These are phyloP conservation scores for Taiozyma sp. DNA, from an alignment of 1,139 yeast species.

Conservation along the genomic window DNA sequence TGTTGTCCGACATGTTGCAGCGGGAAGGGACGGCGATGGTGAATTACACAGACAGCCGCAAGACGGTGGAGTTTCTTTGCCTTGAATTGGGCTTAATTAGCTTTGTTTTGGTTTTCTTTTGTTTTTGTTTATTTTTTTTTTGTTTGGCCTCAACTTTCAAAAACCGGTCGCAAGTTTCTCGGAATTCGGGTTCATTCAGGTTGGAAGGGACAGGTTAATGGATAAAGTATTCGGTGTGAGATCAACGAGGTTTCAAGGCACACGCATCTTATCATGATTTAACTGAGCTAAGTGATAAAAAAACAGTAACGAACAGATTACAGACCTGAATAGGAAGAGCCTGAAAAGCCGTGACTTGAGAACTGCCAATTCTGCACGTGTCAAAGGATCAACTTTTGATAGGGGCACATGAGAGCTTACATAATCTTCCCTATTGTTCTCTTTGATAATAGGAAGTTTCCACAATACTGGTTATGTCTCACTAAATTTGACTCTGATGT, in stretches of 20 bases:
- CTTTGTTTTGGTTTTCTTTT: background rate
- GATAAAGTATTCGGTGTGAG: background rate
- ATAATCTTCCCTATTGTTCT: no score
- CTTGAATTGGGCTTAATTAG: background rate
- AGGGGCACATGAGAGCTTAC: background rate
- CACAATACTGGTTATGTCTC: no score
- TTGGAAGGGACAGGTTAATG: background rate
- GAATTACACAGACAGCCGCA: background rate
- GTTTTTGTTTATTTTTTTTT: background rate
- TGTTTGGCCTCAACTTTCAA: background rate
- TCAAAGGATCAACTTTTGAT: background rate
- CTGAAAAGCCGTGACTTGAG: background rate
- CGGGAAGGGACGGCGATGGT: background rate
- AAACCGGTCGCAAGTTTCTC: background rate
- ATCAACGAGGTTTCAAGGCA: no score
- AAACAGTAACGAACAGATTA: no score
- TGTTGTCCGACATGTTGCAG: conserved; percentile 1
- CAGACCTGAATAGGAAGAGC: no score
- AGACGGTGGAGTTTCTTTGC: background rate
- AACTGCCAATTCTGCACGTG: background rate
- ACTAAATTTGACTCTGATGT: no score
- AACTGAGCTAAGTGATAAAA: no score
- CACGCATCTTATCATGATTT: no score
- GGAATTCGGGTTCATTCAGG: background rate
- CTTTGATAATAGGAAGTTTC: no score